Conservation (phyloP, 2,329 filamentous ascomycete species). For the Pseudogymnoascus sp. region DNA sequence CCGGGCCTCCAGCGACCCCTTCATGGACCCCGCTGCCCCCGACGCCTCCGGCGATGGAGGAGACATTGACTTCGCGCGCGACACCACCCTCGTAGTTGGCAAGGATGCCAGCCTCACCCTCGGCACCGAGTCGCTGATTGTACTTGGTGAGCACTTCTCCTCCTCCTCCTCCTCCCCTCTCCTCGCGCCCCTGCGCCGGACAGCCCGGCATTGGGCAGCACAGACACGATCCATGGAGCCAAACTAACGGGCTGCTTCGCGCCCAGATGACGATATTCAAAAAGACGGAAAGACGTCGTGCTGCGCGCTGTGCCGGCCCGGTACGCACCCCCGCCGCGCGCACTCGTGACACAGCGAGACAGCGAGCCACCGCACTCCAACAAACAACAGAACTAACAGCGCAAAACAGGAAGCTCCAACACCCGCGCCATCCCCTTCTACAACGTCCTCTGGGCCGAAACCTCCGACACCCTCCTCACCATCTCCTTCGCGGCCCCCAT, state of each 20-base stretch:
- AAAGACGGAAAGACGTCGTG: slow-evolving; percentile 45
- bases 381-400: slow-evolving; percentile 19
- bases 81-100: slow-evolving; percentile 47
- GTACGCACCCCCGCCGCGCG: slow-evolving; percentile 32
- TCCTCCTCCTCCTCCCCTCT: neutral
- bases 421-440: slow-evolving; percentile 63
- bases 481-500: slow-evolving; percentile 65
- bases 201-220: slow-evolving; percentile 12
- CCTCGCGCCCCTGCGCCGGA: neutral
- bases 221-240: neutral
- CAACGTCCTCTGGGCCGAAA: slow-evolving; percentile 76
- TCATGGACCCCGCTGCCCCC: slow-evolving; percentile 31
- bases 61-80: slow-evolving; percentile 32
- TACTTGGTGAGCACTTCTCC: slow-evolving; percentile 45
- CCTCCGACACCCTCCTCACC: slow-evolving; percentile 53
- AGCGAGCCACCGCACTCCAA: slow-evolving; percentile 17
- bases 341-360: neutral
- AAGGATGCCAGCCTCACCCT: slow-evolving; percentile 55
- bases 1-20: slow-evolving; percentile 29
- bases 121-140: slow-evolving; percentile 52
- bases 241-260: neutral
- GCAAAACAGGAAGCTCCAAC: slow-evolving; percentile 25
- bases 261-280: slow-evolving; percentile 47
- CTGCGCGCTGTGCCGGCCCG: slow-evolving; percentile 49
- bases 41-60: slow-evolving; percentile 31